Base-by-base conservation (phyloP, 805 yeast species). In the Teunomyces stri region DNA sequence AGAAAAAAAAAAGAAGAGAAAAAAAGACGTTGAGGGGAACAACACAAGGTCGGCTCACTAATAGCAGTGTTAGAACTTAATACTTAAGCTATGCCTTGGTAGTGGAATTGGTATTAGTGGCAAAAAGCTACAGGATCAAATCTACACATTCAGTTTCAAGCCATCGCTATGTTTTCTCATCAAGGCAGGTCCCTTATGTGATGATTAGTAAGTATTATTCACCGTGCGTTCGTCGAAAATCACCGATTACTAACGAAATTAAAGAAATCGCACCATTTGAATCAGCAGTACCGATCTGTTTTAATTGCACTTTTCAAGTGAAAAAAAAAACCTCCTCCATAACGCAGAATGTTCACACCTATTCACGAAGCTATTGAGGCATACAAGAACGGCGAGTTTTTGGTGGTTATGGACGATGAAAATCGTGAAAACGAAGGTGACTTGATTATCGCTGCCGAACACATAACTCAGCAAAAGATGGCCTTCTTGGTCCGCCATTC, bases 401-500 rank as follows among this genome's bases (percentile, higher is more conserved):
- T 94, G 42, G 80, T 94, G 41, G 99, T 94, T n/a, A 87, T 94
- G 87, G 99, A 94, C 66, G 97, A 94, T 62, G 97, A 89, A 66
- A 79, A 79, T 61, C 83, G 99, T 57, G 99, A 94, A 67, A 94
- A 94, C 66, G 99, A 94, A 70, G 99, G 99, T 45, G 99, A 94
- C 64, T 75, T 94, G 60, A 89, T 94, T 57, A 84, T 88, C 42
- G 95, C 98, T n/a, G 99, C 97, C 33, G 82, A 86, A 54, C 74
- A 74, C 45, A 75, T 84, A 55, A 87, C 96, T 35, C 82, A 87
- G 39, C 84, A 84, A 60, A 82, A 90, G 55, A 89, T 94, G 97
- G 99, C 98, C 1, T 94, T 94, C 59, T 70, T 94, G 52, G 96
- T 94, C 40, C 84, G 92, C 55, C 78, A 87, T 57, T 82, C 91